Evolutionary conservation across 768 basidiomycete species (phyloP), one percentile per base, ranked within the genome.

Genomic region (Butyriboletus loyo): DNA sequence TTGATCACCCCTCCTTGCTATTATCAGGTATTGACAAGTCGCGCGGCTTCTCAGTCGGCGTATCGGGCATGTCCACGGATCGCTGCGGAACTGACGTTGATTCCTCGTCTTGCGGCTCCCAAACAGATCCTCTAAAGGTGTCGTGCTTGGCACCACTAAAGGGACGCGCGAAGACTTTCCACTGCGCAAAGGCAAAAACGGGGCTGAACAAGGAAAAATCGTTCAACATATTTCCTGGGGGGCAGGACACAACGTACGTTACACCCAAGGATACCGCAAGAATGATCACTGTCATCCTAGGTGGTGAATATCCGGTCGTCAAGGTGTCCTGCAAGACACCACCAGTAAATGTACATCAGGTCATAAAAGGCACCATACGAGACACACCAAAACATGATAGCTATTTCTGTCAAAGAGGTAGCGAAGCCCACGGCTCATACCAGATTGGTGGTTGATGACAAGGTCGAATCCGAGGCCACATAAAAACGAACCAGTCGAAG

Each of bases 401-500:
- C 72, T 60, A 57, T 87, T 87, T 39, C 80, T 73, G 61, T 87
- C 86, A 53, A 86, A 76, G 14, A 87, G 73, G 58, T 75, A 80
- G 21, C 86, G 76, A 28, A 87, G 72, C 3, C 85, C 86, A 21
- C 77, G 70, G 58, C 84, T 83, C 75, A 86, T 76, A 6, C 86
- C 86, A 6, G 70, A 66, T 60, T 87, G 85, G 57, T 76, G 71
- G 54, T 85, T 75, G 45, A 85, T 48, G 42, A 77, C 63, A 5
- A 87, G 72, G 65, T 87, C 86, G 11, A 80, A 60, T 21, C 77
- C 84, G 9, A 87, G 74, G 27, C 63, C 76, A 14, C 73, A 69
- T 24, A 87, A 66, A 64, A 87, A 87, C 9, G 85, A 79, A 30
- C 86, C 86, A 21, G 73, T 67, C 1, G 83, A 80, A n/a, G 84